Evolutionary conservation across 1,284 basidiomycete genomes (phyloP).

Genomic region (Ceratobasidium sp.): DNA sequence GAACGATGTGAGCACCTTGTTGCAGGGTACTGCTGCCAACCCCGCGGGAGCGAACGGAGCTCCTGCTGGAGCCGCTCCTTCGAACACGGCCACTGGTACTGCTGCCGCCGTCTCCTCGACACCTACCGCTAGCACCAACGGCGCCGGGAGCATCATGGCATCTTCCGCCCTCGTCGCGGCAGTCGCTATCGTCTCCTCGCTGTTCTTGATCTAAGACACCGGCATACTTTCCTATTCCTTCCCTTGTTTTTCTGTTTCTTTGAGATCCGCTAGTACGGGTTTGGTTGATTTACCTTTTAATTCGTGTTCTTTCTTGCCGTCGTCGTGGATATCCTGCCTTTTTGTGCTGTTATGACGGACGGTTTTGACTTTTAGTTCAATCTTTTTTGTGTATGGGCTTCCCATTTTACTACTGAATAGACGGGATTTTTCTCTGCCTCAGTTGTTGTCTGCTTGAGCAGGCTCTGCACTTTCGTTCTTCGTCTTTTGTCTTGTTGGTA

Average conservation of each 20-base stretch:
- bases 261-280: conserved; percentile 20
- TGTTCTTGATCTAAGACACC: conserved; percentile 64
- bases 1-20: conserved; percentile 52
- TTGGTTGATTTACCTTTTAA: conserved; percentile 16
- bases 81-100: conserved; percentile 1
- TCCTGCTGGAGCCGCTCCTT: conserved; percentile 48
- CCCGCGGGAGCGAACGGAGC: conserved; percentile 49
- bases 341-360: conserved; percentile 30
- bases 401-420: conserved; percentile 42
- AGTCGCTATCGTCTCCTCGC: conserved; percentile 63
- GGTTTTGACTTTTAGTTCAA: conserved; percentile 9
- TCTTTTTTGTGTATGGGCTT: conserved; percentile 20
- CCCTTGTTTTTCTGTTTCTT: conserved; percentile 31
- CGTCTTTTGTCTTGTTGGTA: too few species aligned
- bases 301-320: conserved; percentile 41
- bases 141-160: conserved; percentile 62
- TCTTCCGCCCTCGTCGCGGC: conserved; percentile 63
- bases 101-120: conserved; percentile 36
- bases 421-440: conserved; percentile 27
- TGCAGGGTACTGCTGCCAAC: conserved; percentile 49
- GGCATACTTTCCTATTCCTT: conserved; percentile 8
- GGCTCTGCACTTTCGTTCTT: too few species aligned
- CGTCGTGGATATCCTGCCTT: conserved; percentile 31
- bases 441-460: background rate
- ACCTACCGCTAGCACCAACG: conserved; percentile 56